Evolutionary conservation across 352 stramenopile species (phyloP), one percentile per base, ranked within the genome.

Genomic region (Hyaloperonospora brassicae): DNA sequence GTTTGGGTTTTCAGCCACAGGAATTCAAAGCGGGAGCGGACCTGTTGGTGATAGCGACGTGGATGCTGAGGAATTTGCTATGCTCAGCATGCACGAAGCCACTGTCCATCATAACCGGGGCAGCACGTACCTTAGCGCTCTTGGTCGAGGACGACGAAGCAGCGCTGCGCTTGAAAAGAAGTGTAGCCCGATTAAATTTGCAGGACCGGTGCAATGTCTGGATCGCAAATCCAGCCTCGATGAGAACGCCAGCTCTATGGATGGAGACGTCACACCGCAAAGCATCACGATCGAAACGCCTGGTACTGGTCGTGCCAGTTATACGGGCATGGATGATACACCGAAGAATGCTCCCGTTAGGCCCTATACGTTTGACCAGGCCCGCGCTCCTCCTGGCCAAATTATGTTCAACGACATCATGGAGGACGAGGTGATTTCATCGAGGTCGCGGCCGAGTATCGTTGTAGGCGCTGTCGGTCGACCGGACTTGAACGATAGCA

Each of bases 51-150:
- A 66, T 42, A 66, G 62, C 14, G 68, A 69, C 34, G 72, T 43
- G 10, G 63, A 82, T 8, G 79, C 81, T 27, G 72, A 90, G 52
- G 73, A 87, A 49, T 90, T 90, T 57, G 79, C 75, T 17, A 90
- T 90, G 79, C 76, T 90, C 22, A 90, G 79, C 46, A 76, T 85
- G 50, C 52, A 85, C 46, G 79, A 90, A 62, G 54, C 59, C 21
- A 72, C 76, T 6, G 85, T 90, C 59, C 70, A 62, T 44, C 68
- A 52, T 55, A 59, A 70, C 12, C 68, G 62, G 13, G 63, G 42
- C 21, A 85, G 73, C 52, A 83, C 75, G 10, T 87, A 79, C 45
- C 57, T 87, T 23, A 75, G 66, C 3, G 72, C 71, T 21, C 53
- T 80, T 13, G 59, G 45, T 12, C 64, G 61, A 14, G 61, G 55